Percentiles rank a stretch among this genome's conserved stretches.
These are phyloP conservation scores for Xylaria acuta DNA, from an alignment of 495 filamentous ascomycete species.

Conservation along the genomic window DNA sequence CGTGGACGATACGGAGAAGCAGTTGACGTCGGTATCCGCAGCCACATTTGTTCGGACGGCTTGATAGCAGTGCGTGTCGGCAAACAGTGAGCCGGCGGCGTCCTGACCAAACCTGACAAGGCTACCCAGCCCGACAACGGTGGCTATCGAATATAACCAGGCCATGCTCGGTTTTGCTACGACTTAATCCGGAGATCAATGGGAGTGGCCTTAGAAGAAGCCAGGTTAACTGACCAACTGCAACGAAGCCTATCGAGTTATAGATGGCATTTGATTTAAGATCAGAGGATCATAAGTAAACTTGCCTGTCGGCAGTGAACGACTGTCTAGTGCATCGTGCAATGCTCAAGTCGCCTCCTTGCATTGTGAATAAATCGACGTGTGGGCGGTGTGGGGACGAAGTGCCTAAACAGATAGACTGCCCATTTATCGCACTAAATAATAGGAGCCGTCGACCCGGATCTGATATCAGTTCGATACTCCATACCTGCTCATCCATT, in stretches of 20 bases:
- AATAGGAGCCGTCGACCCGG: background rate
- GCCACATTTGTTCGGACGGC: constrained; percentile 45
- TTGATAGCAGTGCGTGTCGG: constrained; percentile 50
- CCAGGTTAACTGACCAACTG: background rate
- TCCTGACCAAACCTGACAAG: constrained; percentile 29
- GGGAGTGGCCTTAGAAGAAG: background rate
- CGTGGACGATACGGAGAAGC: constrained; percentile 48
- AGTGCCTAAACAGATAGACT: background rate
- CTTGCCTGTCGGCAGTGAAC: background rate
- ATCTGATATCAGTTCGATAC: background rate
- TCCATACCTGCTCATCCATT: background rate
- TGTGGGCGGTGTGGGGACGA: constrained; percentile 8
- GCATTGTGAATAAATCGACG: background rate
- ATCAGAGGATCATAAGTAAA: background rate
- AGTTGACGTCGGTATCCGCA: constrained; percentile 41
- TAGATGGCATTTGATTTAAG: background rate
- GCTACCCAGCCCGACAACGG: constrained; percentile 28
- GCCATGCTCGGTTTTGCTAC: constrained; percentile 13
- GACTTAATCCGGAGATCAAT: background rate
- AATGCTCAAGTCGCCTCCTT: background rate
- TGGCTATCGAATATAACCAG: constrained; percentile 31
- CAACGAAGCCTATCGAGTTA: background rate
- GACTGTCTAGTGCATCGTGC: background rate
- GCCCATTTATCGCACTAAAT: background rate
- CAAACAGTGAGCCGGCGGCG: constrained; percentile 23